Base-by-base conservation (phyloP, 2,329 filamentous ascomycete genomes). In the Colletotrichum sp. region DNA sequence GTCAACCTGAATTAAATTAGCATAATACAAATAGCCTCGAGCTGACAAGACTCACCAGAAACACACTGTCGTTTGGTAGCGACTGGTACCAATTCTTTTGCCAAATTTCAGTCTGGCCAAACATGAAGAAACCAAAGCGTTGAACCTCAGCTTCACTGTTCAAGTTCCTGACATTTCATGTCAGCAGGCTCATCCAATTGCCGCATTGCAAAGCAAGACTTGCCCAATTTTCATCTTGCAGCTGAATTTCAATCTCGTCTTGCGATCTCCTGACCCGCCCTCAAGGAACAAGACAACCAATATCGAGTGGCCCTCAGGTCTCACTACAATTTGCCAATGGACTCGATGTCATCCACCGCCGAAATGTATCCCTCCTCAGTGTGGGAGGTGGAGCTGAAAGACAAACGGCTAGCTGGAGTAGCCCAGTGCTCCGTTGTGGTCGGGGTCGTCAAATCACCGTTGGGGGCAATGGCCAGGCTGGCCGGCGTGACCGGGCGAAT, bases 341-440 rank as follows among this genome's bases (percentile, higher is more conserved):
- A 39, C 26, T 21, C 18, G 21, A 39, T 24, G 59, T 67, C 48
- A 4, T 39, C 26, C 18, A 34, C 21, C 34, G 36, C 64, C 32
- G 55, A 18, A 43, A 30, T 36, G 34, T 39, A 24, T 15, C n/a
- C 32, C 10, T 72, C 69, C n/a, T 26, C 57, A 8, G 69, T 67
- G 13, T 34, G 30, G 12, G 30, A 7, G n/a, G 43, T 39, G 10
- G 61, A 67, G 26, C 26, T 70, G 7, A 21, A 18, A n/a, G 77
- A 75, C 39, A 78, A 16, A n/a, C 65, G 71, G 28, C 77, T 78
- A 16, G 52, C 67, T 4, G 77, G 77, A 7, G 77, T 78, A 28
- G 30, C 71, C 67, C 68, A 78, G 7, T 52, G 36, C 52, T 78
- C 77, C 16, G 67, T 48, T 48, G 43, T 75, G 12, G 74, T 55